Percentiles rank a stretch among this genome's conserved stretches.
These are phyloP conservation scores for Aureobasidium zeae DNA, from an alignment of 2,329 filamentous ascomycete species.

Conservation along the genomic window DNA sequence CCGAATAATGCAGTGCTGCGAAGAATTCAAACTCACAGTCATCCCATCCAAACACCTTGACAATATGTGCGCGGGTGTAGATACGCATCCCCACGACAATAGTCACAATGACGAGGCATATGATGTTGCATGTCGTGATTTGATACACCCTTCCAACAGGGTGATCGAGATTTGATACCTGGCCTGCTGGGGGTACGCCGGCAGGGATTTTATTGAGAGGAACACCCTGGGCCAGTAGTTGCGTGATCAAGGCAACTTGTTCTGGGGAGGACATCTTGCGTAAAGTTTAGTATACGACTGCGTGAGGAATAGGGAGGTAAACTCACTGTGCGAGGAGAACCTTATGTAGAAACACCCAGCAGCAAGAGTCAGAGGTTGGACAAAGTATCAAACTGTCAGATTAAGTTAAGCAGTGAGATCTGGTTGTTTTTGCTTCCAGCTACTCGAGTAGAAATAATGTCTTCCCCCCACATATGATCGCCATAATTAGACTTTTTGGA, in stretches of 20 bases:
- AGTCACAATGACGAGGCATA: not conserved
- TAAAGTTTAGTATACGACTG: too few relatives aligned
- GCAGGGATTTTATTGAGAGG: constrained; percentile 1
- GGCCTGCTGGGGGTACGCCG: not conserved
- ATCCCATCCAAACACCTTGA: constrained; percentile 10
- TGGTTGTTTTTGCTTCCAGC: too few relatives aligned
- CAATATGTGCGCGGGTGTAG: constrained; percentile 2
- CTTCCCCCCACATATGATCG: too few relatives aligned
- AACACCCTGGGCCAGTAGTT: not conserved
- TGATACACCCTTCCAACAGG: not conserved
- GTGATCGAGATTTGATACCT: not conserved
- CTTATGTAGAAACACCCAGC: too few relatives aligned
- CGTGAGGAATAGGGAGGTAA: too few relatives aligned
- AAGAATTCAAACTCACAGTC: constrained; percentile 16
- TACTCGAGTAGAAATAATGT: too few relatives aligned
- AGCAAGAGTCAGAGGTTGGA: too few relatives aligned
- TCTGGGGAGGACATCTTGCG: not conserved
- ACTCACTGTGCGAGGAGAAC: too few relatives aligned
- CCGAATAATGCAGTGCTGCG: not conserved
- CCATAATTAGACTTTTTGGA: too few relatives aligned
- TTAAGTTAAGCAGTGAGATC: too few relatives aligned
- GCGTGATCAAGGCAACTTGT: not conserved
- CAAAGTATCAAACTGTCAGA: too few relatives aligned
- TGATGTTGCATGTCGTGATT: constrained; percentile 11
- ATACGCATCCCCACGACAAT: constrained; percentile 1